Conservation (phyloP, 2,329 filamentous ascomycete genomes). For the Pseudohalonectria lignicola region DNA sequence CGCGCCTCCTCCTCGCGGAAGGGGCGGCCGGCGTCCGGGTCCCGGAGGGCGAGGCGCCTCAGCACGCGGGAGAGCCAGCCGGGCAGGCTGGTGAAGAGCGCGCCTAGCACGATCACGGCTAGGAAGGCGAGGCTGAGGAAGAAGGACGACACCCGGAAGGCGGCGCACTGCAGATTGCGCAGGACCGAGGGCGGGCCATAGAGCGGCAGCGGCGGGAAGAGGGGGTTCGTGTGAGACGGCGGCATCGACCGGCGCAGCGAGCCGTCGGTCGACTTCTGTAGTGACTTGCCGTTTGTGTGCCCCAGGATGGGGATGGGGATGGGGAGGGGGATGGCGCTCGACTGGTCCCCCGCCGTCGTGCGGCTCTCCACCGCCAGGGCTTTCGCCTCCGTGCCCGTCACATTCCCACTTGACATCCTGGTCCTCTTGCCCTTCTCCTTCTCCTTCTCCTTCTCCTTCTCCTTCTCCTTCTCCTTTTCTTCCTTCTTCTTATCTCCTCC, state of each 20-base stretch:
- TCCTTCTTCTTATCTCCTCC: conserved; percentile 30
- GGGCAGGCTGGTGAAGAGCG: conserved; percentile 57
- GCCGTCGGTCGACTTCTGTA: conserved; percentile 32
- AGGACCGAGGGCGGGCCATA: conserved; percentile 64
- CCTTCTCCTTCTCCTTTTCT: conserved; percentile 8
- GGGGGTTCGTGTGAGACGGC: conserved; percentile 60
- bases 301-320: conserved; percentile 8
- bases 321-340: conserved; percentile 13
- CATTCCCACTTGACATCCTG: too few relatives aligned
- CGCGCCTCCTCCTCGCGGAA: conserved; percentile 65
- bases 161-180: conserved; percentile 53
- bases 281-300: conserved; percentile 19
- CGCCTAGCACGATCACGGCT: conserved; percentile 61
- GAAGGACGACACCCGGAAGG: conserved; percentile 58
- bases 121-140: conserved; percentile 72
- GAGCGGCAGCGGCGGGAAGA: conserved; percentile 75
- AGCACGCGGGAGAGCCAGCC: conserved; percentile 34
- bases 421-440: background rate
- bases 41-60: conserved; percentile 42
- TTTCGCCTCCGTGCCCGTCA: background rate
- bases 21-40: conserved; percentile 50
- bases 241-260: conserved; percentile 40
- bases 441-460: background rate
- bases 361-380: conserved; percentile 13
- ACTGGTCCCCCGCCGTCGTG: conserved; percentile 22